These are phyloP conservation scores for Vaccinium myrtillus DNA, from an alignment of 148 eudicot genomes.

Conservation along the genomic window DNA sequence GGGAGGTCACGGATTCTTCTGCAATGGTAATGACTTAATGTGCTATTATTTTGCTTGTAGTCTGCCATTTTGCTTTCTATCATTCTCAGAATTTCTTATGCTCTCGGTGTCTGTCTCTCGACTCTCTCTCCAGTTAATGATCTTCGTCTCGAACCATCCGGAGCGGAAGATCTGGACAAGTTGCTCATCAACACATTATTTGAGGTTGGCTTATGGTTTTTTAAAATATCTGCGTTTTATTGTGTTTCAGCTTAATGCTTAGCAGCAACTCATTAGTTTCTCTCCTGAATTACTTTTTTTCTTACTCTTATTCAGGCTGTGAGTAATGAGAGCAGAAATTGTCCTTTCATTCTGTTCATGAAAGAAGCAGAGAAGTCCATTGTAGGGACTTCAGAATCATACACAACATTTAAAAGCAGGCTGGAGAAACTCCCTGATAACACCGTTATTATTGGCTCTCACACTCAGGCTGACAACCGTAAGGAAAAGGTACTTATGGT, in stretches of 20 bases:
- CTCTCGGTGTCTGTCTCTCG: conserved; percentile 14
- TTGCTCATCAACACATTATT: conserved; percentile 65
- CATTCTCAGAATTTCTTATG: conserved; percentile 16
- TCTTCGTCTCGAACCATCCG: conserved; percentile 70
- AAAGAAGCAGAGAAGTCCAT: conserved; percentile 93
- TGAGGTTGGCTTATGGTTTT: conserved; percentile 48
- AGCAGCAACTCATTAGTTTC: not conserved
- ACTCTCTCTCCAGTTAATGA: conserved; percentile 50
- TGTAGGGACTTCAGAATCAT: conserved; percentile 69
- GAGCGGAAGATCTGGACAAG: conserved; percentile 76
- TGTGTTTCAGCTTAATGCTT: not conserved
- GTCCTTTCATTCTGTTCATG: conserved; percentile 79
- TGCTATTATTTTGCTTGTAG: conserved; percentile 10
- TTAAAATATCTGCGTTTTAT: not conserved
- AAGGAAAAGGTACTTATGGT: conserved; percentile 75
- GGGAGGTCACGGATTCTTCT: conserved; percentile 80
- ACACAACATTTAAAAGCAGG: conserved; percentile 57
- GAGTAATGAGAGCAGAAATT: conserved; percentile 58
- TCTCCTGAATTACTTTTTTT: not conserved
- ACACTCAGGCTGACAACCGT: conserved; percentile 73
- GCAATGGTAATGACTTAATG: conserved; percentile 55
- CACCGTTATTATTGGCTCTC: conserved; percentile 80
- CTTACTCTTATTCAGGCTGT: conserved; percentile 38
- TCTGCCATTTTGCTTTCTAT: conserved; percentile 14
- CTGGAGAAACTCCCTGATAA: conserved; percentile 83